Conservation (phyloP, 1,139 yeast species). For the Wickerhamomyces sp. region DNA sequence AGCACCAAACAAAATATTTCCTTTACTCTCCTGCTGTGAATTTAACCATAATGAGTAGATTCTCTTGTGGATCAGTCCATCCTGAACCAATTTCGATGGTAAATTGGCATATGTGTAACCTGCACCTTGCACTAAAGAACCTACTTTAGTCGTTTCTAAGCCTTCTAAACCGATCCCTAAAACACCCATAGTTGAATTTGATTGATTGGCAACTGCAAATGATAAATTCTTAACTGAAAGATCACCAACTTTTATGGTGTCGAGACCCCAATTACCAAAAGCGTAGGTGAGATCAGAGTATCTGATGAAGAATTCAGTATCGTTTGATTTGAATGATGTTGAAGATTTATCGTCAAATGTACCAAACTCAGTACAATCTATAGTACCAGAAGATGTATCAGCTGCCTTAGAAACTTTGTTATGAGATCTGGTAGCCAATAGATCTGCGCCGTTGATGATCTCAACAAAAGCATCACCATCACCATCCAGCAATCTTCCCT, state of each 20-base stretch:
- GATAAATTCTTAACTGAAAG: slow-evolving; percentile 33
- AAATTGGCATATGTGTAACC: slow-evolving; percentile 44
- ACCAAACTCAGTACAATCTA: slow-evolving; percentile 31
- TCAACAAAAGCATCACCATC: slow-evolving; percentile 3
- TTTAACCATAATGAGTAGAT: slow-evolving; percentile 54
- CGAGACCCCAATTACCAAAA: slow-evolving; percentile 62
- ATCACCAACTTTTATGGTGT: slow-evolving; percentile 41
- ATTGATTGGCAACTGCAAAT: slow-evolving; percentile 56
- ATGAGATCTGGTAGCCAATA: not conserved
- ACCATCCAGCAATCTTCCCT: slow-evolving; percentile 5
- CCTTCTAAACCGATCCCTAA: slow-evolving; percentile 60
- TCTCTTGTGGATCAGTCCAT: slow-evolving; percentile 46
- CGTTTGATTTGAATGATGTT: slow-evolving; percentile 38
- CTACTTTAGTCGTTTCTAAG: slow-evolving; percentile 41
- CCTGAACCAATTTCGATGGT: slow-evolving; percentile 49
- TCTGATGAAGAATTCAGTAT: slow-evolving; percentile 43
- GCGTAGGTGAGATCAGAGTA: slow-evolving; percentile 67
- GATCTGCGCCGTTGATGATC: not conserved
- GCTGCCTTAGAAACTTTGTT: slow-evolving; percentile 5
- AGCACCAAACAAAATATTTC: slow-evolving; percentile 54
- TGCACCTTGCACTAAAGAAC: slow-evolving; percentile 12
- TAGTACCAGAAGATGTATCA: slow-evolving; percentile 11
- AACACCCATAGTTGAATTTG: slow-evolving; percentile 55
- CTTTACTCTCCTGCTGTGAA: slow-evolving; percentile 33
- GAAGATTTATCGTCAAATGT: slow-evolving; percentile 41